phyloP scores from a whole-genome alignment of 2,329 filamentous ascomycete genomes.

The Diaporthe aspalathi region DNA sequence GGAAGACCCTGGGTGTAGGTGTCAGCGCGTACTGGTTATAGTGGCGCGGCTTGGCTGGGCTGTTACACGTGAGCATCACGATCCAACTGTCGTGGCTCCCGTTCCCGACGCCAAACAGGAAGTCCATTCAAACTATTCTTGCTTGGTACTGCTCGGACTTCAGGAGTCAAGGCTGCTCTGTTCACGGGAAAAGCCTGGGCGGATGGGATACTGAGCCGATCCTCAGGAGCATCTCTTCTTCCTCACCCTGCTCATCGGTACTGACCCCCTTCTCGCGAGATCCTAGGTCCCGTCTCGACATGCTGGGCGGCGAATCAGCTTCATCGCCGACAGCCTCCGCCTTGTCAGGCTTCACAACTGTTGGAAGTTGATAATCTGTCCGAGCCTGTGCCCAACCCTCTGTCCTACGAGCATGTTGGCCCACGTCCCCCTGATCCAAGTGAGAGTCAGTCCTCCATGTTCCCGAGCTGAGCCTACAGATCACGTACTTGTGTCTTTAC shows the following conservation, averaged over 20 bases:
- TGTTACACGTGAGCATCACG: neutral
- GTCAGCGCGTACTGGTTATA: constrained; percentile 17
- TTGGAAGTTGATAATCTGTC: neutral
- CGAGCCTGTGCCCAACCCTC: neutral
- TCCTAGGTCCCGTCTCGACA: neutral
- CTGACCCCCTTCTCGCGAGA: neutral
- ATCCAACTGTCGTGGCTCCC: neutral
- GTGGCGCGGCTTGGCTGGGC: constrained; percentile 25
- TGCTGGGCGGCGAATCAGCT: neutral
- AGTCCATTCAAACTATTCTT: neutral
- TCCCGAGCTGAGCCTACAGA: neutral
- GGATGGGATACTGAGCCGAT: neutral
- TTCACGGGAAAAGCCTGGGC: constrained; percentile 1
- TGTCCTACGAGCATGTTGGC: neutral
- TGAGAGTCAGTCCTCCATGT: neutral
- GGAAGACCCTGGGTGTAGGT: constrained; percentile 32
- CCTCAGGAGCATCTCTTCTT: neutral
- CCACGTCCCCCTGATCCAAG: neutral
- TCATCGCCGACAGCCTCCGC: neutral
- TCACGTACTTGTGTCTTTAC: neutral
- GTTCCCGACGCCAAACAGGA: neutral
- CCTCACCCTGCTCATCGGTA: no score
- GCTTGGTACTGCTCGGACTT: neutral
- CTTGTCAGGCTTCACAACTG: no score
- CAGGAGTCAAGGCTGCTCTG: neutral